Conservation (phyloP, 208 protist genomes). For the Giardia duodenalis region DNA sequence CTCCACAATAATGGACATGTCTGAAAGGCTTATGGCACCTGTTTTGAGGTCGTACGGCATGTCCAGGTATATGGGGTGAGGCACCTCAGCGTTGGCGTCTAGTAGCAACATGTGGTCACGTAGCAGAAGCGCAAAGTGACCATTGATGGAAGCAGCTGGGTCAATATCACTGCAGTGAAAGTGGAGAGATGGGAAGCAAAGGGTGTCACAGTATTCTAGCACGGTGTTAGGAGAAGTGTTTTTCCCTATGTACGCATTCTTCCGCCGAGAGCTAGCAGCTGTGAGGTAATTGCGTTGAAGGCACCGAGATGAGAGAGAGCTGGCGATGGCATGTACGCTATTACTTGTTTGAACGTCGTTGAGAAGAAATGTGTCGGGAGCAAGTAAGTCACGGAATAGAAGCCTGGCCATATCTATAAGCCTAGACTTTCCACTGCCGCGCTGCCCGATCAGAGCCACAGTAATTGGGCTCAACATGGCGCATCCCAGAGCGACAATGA, state of each 20-base stretch:
- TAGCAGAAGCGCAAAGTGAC: background rate
- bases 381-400: background rate
- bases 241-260: background rate
- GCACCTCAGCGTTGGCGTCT: background rate
- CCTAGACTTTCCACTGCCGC: background rate
- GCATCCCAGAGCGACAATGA: background rate
- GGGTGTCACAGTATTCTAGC: background rate
- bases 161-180: background rate
- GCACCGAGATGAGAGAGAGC: background rate
- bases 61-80: background rate
- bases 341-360: background rate
- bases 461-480: background rate
- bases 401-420: background rate
- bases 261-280: background rate
- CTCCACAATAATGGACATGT: background rate
- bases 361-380: background rate
- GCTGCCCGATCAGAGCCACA: background rate
- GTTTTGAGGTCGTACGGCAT: background rate
- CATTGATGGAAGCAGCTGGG: background rate
- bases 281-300: background rate
- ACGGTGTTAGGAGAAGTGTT: background rate
- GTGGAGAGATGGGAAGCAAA: conserved; percentile 5
- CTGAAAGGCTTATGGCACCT: background rate
- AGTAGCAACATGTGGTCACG: conserved; percentile 7
- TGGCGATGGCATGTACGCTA: background rate